These are phyloP conservation scores for Claviceps spartinae DNA, from an alignment of 2,329 filamentous ascomycete species.

Conservation along the genomic window DNA sequence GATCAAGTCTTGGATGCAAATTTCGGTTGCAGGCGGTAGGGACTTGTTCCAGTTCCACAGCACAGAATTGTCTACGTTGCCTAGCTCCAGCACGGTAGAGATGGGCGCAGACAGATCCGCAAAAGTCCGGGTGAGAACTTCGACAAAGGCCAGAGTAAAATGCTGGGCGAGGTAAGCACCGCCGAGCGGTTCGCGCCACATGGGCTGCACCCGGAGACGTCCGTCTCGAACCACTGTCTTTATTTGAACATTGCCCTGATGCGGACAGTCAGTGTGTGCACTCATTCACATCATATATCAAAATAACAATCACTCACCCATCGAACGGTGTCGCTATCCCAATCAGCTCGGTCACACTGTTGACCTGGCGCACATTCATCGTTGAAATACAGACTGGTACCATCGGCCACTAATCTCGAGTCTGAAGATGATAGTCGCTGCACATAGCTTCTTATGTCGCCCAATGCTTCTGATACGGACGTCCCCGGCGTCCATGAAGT, in stretches of 20 bases:
- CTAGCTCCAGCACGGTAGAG: neutral
- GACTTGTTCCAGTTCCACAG: conserved; percentile 1
- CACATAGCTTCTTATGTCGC: neutral
- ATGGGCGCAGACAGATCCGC: neutral
- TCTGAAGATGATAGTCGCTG: neutral
- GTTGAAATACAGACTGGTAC: neutral
- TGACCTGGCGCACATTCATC: neutral
- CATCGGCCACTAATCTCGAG: neutral
- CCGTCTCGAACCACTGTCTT: neutral
- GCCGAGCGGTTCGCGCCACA: conserved; percentile 1
- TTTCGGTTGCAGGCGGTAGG: neutral
- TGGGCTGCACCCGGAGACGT: neutral
- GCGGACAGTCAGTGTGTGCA: neutral
- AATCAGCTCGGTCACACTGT: neutral
- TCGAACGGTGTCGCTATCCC: neutral
- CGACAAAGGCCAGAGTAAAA: neutral
- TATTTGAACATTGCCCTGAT: neutral
- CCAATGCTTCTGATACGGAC: neutral
- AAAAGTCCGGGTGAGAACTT: neutral
- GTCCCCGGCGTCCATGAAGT: neutral
- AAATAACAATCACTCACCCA: neutral
- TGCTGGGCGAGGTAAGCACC: conserved; percentile 1
- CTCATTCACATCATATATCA: neutral
- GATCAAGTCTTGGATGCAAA: conserved; percentile 1
- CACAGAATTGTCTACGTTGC: neutral